Evolutionary conservation across 768 basidiomycete genomes (phyloP), one percentile per base, ranked within the genome.

Genomic region (Filobasidium wieringae): DNA sequence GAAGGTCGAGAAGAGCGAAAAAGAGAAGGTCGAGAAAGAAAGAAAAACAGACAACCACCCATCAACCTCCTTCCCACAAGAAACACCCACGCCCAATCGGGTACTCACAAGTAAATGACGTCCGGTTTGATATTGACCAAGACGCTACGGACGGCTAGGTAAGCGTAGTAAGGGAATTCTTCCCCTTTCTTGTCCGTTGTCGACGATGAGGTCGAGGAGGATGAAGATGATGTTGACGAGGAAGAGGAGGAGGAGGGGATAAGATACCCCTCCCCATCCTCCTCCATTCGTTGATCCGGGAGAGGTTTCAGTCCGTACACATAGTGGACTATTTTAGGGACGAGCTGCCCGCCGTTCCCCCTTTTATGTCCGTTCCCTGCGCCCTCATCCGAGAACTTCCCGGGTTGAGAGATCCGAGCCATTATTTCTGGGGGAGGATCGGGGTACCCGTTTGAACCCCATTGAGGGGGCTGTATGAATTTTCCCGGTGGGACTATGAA

Each of bases 141-240:
- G 34, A 71, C 74, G 51, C 70, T 72, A 55, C 72, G 47, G 31
- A 75, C 68, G 0, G 74, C 74, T 49, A 75, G 58, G 63, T 75
- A 75, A 24, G 72, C 70, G 63, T 71, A 75, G 59, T 75, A 75
- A 9, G 72, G 72, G 39, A 75, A 63, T 50, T 73, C 67, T 49
- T 72, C 70, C 12, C 63, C 68, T 36, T 57, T 43, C 32, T 39
- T 49, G 15, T 43, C 56, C 29, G 39, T 41, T 19, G 27, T 27
- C 0, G 12, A 27, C n/a, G n/a, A n/a, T n/a, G n/a, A n/a, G n/a
- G n/a, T n/a, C n/a, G n/a, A n/a, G n/a, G n/a, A n/a, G n/a, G n/a
- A n/a, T n/a, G n/a, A n/a, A n/a, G n/a, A n/a, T n/a, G n/a, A n/a
- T n/a, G n/a, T n/a, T n/a, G n/a, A n/a, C n/a, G n/a, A n/a, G n/a